phyloP scores from a whole-genome alignment of 2,329 filamentous ascomycete species.

The Coleophoma cylindrospora region DNA sequence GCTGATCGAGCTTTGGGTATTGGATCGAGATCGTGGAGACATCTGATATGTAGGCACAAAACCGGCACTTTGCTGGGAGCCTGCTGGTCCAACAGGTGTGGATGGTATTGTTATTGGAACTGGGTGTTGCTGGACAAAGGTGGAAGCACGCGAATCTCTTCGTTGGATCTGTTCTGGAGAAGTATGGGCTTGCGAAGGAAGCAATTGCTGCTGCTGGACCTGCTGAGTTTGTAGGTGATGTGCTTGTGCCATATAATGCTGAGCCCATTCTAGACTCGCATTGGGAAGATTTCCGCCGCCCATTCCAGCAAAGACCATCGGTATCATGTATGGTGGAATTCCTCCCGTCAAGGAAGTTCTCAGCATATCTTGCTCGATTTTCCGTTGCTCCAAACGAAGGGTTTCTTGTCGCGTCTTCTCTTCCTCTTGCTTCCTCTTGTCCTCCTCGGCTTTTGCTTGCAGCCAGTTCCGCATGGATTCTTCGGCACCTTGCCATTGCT shows the following conservation, averaged over 20 bases:
- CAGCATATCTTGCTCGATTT: constrained; percentile 68
- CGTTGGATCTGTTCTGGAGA: constrained; percentile 51
- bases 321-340: constrained; percentile 69
- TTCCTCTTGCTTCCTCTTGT: constrained; percentile 68
- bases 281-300: constrained; percentile 57
- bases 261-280: constrained; percentile 60
- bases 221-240: constrained; percentile 39
- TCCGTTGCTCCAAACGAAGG: constrained; percentile 66
- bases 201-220: constrained; percentile 28
- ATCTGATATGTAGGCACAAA: constrained; percentile 26
- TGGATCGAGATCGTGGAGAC: constrained; percentile 24
- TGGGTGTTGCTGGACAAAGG: constrained; percentile 18
- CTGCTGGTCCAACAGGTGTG: constrained; percentile 19
- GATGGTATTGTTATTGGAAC: constrained; percentile 23
- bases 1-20: constrained; percentile 17
- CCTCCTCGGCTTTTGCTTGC: constrained; percentile 66
- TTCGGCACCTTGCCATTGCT: constrained; percentile 62
- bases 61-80: constrained; percentile 15
- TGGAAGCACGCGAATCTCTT: constrained; percentile 40
- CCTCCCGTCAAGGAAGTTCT: constrained; percentile 63
- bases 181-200: constrained; percentile 40
- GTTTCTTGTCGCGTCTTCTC: constrained; percentile 60
- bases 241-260: constrained; percentile 56
- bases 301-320: constrained; percentile 70
- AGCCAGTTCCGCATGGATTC: constrained; percentile 71